A percentile compares a stretch with the other conserved stretches of the same genome.
These are phyloP conservation scores for Pholiota molesta DNA, from an alignment of 768 basidiomycete genomes.

Conservation along the genomic window DNA sequence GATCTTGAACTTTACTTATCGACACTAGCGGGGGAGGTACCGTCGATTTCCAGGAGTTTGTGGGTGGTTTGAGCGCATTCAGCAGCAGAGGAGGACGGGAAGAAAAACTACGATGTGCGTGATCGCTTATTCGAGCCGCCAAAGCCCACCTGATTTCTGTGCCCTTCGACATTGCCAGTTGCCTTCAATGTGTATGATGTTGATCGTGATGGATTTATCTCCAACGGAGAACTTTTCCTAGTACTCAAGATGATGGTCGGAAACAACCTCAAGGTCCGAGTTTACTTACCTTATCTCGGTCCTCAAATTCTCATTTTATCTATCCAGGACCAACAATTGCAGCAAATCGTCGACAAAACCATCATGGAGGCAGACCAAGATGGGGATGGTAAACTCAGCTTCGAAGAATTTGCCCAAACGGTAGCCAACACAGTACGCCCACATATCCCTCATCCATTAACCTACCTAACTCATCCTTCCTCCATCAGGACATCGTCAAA, in stretches of 20 bases:
- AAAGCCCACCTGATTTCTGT: slow-evolving; percentile 13
- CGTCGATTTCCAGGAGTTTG: slow-evolving; percentile 99
- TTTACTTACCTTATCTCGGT: neutral
- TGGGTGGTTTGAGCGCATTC: slow-evolving; percentile 96
- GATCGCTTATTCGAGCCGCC: slow-evolving; percentile 10
- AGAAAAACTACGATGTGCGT: slow-evolving; percentile 93
- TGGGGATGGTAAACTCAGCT: slow-evolving; percentile 95
- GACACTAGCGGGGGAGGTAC: slow-evolving; percentile 87
- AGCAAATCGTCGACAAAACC: slow-evolving; percentile 99
- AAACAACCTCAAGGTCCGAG: slow-evolving; percentile 89
- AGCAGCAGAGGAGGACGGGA: slow-evolving; percentile 96
- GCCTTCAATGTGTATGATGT: slow-evolving; percentile 99
- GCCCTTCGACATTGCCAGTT: slow-evolving; percentile 51
- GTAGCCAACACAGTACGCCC: slow-evolving; percentile 89
- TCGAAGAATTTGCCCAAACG: slow-evolving; percentile 96
- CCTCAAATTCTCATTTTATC: slow-evolving; percentile 5
- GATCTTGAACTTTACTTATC: neutral
- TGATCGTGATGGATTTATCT: slow-evolving; percentile 96
- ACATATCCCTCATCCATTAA: neutral
- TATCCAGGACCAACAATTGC: slow-evolving; percentile 90
- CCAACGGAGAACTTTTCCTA: slow-evolving; percentile 97
- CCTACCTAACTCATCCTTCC: neutral
- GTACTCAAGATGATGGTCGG: slow-evolving; percentile 99
- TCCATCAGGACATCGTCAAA: slow-evolving; percentile 89
- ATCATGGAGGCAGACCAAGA: slow-evolving; percentile 99